Base-by-base conservation (phyloP, 2,329 filamentous ascomycete species). In the Eurotiales sp. region DNA sequence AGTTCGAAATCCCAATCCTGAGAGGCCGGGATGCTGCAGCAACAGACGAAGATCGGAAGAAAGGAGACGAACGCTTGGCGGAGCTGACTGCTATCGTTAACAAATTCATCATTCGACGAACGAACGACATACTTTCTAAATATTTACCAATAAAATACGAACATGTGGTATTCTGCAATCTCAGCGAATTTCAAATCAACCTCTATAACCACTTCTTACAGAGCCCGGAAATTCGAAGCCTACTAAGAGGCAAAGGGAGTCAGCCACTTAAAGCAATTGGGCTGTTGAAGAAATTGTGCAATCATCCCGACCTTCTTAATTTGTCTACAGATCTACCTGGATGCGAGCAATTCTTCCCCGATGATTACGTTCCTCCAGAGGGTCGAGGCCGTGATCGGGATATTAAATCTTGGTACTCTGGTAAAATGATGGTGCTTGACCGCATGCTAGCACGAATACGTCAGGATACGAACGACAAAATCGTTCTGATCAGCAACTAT, bases 111-210 rank as follows among this genome's bases (percentile, higher is more conserved):
- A 99, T 99, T 61, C 87, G 93, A 54, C 85, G 93, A 52, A 96
- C 92, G 3, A 99, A 99, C 78, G 93, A 99, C 64, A 95, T 99
- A 55, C 74, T 99, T 21, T 96, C 92, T 46, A 99, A 99, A 69
- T 99, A 99, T 65, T 74, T 99, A 53, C 93, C 93, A 0, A 85
- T 97, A 75, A 99, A 99, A 75, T 99, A 99, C 71, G 93, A 99
- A 70, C 93, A 99, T 67, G 93, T 99, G 25, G 93, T 99, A 1
- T 99, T 99, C 72, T 99, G 93, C 78, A 92, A 92, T 61, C 79
- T 96, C 41, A 87, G 93, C 14, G 88, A 88, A 0, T 97, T 99
- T 72, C 93, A 99, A 69, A 80, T 90, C 50, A 88, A 89, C 58
- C 76, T 99, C 1, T 99, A 99, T 77, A 96, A 96, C 64, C 89